These are phyloP conservation scores for Plectranthus barbatus DNA, from an alignment of 257 asterid genomes.

Conservation along the genomic window DNA sequence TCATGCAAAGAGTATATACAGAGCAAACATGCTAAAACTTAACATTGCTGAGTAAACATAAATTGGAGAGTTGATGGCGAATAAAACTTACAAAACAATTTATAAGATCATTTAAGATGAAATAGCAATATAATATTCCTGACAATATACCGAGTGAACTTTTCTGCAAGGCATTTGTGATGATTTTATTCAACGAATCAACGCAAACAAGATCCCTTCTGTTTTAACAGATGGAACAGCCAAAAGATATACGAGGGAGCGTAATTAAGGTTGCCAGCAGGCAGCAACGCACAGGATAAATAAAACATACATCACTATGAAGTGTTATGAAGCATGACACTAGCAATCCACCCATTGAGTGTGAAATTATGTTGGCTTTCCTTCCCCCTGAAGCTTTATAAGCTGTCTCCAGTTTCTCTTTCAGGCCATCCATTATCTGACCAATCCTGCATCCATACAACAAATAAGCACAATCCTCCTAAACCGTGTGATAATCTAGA, in stretches of 20 bases:
- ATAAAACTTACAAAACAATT: neutral
- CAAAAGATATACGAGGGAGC: neutral
- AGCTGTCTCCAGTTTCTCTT: conserved; percentile 63
- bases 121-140: neutral
- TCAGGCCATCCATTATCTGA: conserved; percentile 59
- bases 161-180: neutral
- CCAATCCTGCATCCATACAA: conserved; percentile 52
- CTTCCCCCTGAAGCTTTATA: conserved; percentile 88
- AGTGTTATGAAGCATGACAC: conserved; percentile 71
- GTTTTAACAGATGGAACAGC: neutral
- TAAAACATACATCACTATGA: conserved; percentile 54
- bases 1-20: too few species aligned
- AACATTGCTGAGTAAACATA: neutral
- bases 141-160: neutral
- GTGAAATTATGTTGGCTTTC: conserved; percentile 83
- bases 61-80: neutral
- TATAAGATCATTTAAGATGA: neutral
- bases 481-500: neutral
- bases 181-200: too few species aligned
- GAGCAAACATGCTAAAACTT: too few species aligned
- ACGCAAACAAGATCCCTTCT: neutral
- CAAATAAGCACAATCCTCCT: neutral
- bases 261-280: neutral
- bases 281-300: neutral
- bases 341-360: conserved; percentile 97